phyloP scores from a whole-genome alignment of 768 basidiomycete species.

The Amanita exitialis region DNA sequence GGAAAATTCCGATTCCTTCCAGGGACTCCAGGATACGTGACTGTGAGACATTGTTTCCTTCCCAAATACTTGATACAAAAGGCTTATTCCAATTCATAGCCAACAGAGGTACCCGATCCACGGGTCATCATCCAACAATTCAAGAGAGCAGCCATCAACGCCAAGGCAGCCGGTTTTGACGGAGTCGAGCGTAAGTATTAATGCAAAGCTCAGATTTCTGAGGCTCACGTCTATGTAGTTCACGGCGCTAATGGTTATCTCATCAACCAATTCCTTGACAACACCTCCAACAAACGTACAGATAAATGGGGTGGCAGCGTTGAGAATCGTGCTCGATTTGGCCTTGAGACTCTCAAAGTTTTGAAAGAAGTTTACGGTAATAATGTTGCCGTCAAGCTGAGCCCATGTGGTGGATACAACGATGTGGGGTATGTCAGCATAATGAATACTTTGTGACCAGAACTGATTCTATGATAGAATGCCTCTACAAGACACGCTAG shows the following conservation, averaged over 20 bases:
- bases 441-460: not conserved
- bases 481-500: constrained; percentile 32
- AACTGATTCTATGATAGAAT: constrained; percentile 17
- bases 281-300: constrained; percentile 35
- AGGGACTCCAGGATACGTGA: constrained; percentile 27
- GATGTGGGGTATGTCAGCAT: constrained; percentile 26
- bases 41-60: constrained; percentile 16
- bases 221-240: constrained; percentile 16
- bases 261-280: constrained; percentile 41
- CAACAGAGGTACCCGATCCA: constrained; percentile 32
- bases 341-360: constrained; percentile 39
- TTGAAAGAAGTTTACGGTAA: constrained; percentile 28
- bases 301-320: constrained; percentile 52
- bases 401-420: constrained; percentile 35
- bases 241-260: constrained; percentile 35
- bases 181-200: constrained; percentile 34
- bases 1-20: constrained; percentile 29
- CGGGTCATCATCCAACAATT: constrained; percentile 24
- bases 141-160: constrained; percentile 34
- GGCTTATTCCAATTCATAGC: constrained; percentile 16
- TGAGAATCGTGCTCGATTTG: constrained; percentile 46
- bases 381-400: constrained; percentile 36
- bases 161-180: constrained; percentile 44
- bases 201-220: not conserved
- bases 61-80: not conserved